Conservation (phyloP, 306 rosid genomes). For the Lathyrus aphaca region DNA sequence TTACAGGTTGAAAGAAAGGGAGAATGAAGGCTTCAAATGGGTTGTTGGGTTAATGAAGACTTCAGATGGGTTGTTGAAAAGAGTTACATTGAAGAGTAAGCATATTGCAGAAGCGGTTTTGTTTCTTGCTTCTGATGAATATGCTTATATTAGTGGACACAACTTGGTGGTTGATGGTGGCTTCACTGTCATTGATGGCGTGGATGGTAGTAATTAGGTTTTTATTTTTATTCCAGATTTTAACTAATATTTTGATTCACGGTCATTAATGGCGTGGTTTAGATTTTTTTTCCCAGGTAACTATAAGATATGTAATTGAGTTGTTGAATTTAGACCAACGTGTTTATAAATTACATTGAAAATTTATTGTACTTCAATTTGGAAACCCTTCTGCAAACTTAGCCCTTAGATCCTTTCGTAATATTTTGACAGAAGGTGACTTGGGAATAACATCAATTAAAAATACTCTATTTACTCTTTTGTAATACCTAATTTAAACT, state of each 20-base stretch:
- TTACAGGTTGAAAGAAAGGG: too few species aligned
- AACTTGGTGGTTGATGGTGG: slow-evolving; percentile 80
- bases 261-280: too few species aligned
- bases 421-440: slow-evolving; percentile 78
- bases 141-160: slow-evolving; percentile 73
- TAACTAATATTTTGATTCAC: too few species aligned
- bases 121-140: slow-evolving; percentile 81
- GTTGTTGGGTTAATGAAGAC: too few species aligned
- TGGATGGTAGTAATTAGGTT: too few species aligned
- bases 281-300: too few species aligned
- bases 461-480: slow-evolving; percentile 66
- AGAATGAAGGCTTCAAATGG: too few species aligned
- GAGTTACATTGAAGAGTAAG: slow-evolving; percentile 61
- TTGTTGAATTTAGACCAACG: neutral
- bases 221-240: too few species aligned
- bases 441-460: slow-evolving; percentile 77
- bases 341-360: neutral
- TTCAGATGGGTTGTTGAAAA: too few species aligned
- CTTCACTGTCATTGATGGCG: slow-evolving; percentile 52
- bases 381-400: slow-evolving; percentile 55
- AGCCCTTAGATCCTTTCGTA: slow-evolving; percentile 73
- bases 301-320: neutral
- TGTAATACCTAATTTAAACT: too few species aligned
- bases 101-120: slow-evolving; percentile 82
- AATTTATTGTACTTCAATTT: slow-evolving; percentile 15